Percentiles rank a stretch among this genome's conserved stretches.
Evolutionary conservation across 1,284 basidiomycete species (phyloP).

Genomic region (Pseudozyma hubeiensis): DNA sequence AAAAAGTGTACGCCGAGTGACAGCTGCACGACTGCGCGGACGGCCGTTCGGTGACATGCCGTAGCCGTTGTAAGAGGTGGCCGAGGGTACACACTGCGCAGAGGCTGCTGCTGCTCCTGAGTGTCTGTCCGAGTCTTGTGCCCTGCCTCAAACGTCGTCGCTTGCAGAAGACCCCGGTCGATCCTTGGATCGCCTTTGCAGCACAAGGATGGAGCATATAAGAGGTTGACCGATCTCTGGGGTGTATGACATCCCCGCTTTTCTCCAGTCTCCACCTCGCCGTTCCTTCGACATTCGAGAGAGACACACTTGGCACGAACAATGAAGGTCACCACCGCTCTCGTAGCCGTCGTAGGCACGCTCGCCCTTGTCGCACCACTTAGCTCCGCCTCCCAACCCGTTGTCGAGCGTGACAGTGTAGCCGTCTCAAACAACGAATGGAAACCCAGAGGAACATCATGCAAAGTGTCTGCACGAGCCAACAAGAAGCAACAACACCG

Average conservation of each 20-base stretch:
- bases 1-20: too few relatives aligned
- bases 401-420: background rate
- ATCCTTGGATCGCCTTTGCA: slow-evolving; percentile 5
- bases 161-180: background rate
- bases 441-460: slow-evolving; percentile 1
- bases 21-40: too few relatives aligned
- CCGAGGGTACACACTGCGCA: too few relatives aligned
- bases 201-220: background rate
- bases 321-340: slow-evolving; percentile 18
- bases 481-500: slow-evolving; percentile 15
- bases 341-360: slow-evolving; percentile 19
- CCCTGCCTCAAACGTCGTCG: too few relatives aligned
- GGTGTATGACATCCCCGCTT: background rate
- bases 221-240: background rate
- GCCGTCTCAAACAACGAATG: slow-evolving; percentile 1
- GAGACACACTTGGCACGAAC: too few relatives aligned
- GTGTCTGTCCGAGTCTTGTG: too few relatives aligned
- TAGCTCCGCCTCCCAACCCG: background rate
- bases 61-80: too few relatives aligned
- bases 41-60: too few relatives aligned
- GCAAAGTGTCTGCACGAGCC: background rate
- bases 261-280: background rate
- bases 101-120: too few relatives aligned
- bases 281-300: background rate
- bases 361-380: slow-evolving; percentile 29